A percentile compares a stretch with the other conserved stretches of the same genome.
These are phyloP conservation scores for Sparassis latifolia DNA, from an alignment of 1,284 basidiomycete genomes.

Conservation along the genomic window DNA sequence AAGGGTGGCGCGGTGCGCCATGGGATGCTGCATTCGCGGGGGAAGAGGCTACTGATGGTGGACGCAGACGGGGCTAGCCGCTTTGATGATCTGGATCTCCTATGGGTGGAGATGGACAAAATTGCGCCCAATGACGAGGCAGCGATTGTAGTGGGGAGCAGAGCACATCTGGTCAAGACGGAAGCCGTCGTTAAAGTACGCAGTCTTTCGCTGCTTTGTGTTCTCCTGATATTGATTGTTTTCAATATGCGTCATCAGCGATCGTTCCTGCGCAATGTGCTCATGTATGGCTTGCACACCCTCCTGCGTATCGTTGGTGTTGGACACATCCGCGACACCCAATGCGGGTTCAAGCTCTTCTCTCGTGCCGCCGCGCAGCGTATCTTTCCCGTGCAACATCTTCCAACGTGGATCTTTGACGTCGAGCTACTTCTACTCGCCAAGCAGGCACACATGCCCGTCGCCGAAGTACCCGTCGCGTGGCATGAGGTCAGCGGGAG, in stretches of 20 bases:
- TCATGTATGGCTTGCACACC: conserved; percentile 89
- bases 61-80: conserved; percentile 91
- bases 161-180: conserved; percentile 87
- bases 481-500: conserved; percentile 92
- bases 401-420: conserved; percentile 91
- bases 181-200: conserved; percentile 91
- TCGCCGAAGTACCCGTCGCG: conserved; percentile 80
- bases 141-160: conserved; percentile 76
- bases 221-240: not conserved
- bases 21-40: conserved; percentile 79
- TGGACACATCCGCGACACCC: conserved; percentile 86
- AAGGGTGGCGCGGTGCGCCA: conserved; percentile 92
- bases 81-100: conserved; percentile 71
- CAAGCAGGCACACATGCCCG: conserved; percentile 66
- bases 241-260: conserved; percentile 42
- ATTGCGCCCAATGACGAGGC: conserved; percentile 43
- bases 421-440: conserved; percentile 92
- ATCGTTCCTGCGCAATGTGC: conserved; percentile 79
- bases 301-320: conserved; percentile 82
- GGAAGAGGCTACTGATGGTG: conserved; percentile 79
- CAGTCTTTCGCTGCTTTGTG: not conserved
- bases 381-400: conserved; percentile 81
- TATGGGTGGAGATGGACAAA: conserved; percentile 71
- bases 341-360: conserved; percentile 95
- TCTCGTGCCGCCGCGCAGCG: conserved; percentile 71